Base-by-base conservation (phyloP, 345 rosid species). In the Eutrema japonicum region DNA sequence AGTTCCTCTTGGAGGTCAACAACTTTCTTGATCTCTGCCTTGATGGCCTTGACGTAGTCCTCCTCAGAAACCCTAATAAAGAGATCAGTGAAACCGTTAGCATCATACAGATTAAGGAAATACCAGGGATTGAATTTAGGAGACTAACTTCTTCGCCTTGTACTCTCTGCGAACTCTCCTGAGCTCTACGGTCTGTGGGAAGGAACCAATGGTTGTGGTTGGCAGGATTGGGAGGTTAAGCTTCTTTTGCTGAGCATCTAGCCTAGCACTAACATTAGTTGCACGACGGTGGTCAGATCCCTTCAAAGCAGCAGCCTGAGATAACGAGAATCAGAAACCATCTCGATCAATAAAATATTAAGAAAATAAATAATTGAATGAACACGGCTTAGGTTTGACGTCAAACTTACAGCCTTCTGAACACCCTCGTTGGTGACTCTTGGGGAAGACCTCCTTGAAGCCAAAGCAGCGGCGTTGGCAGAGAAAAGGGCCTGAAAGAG, bases 91-190 rank as follows among this genome's bases (percentile, higher is more conserved):
- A 12, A 75, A 67, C n/a, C 0, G 10, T 61, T 10, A 49, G 63
- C 41, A 77, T 27, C 54, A 41, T 36, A 51, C 11, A 46, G 8
- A 22, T 7, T n/a, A 38, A 32, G 33, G 53, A 52, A 7, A 68
- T 29, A 37, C 6, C 12, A 38, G 54, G 30, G 18, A 14, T 30
- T 58, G 29, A 64, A 74, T 65, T 30, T 33, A 49, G 33, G 64
- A 66, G 36, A 57, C 58, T 85, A 69, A 88, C 98, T 91, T 94
- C 55, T 94, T 94, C 10, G 98, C 98, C 84, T 94, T 94, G 88
- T 88, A 94, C 75, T 89, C 98, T 73, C 97, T 94, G 77, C 98
- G 98, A 68, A 94, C 96, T 85, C 93, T 94, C 80, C 98, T 89
- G 67, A 94, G 95, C 78, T 91, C 97, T 16, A 87, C 49, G n/a